Evolutionary conservation across 1,139 yeast genomes (phyloP).

Genomic region (Waltiozyma sp.): DNA sequence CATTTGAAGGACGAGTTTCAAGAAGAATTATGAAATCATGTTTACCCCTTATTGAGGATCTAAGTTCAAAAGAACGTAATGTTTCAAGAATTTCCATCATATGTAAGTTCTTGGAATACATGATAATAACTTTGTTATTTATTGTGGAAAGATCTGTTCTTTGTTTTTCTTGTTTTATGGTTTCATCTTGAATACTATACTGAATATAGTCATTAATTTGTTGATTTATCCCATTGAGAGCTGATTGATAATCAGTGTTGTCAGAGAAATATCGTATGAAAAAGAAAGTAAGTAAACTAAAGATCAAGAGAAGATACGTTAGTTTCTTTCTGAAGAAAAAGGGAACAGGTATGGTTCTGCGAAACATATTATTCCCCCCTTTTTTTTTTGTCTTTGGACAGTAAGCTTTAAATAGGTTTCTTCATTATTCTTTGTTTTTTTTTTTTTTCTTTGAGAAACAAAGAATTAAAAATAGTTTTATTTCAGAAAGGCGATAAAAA

Average conservation of each 20-base stretch:
- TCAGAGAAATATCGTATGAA: background rate
- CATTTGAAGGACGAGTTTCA: slow-evolving; percentile 20
- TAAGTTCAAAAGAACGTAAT: slow-evolving; percentile 55
- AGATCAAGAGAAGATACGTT: background rate
- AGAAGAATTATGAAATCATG: slow-evolving; percentile 32
- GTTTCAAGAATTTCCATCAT: slow-evolving; percentile 46
- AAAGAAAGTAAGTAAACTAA: too few relatives aligned
- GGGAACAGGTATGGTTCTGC: background rate
- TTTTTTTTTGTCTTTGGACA: too few relatives aligned
- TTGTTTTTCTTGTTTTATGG: too few relatives aligned
- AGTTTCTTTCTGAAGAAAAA: background rate
- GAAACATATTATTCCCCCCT: too few relatives aligned
- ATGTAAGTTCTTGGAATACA: slow-evolving; percentile 71
- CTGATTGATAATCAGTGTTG: background rate
- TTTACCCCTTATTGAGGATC: slow-evolving; percentile 40
- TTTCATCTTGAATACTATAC: too few relatives aligned
- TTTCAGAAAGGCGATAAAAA: too few relatives aligned
- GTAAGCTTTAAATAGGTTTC: too few relatives aligned
- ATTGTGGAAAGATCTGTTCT: background rate
- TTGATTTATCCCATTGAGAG: background rate
- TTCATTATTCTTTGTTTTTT: too few relatives aligned
- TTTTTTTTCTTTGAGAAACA: too few relatives aligned
- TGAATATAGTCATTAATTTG: background rate
- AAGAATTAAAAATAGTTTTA: too few relatives aligned
- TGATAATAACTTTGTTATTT: slow-evolving; percentile 55